phyloP scores from a whole-genome alignment of 805 yeast genomes.

The Cyberlindnera meyerae region DNA sequence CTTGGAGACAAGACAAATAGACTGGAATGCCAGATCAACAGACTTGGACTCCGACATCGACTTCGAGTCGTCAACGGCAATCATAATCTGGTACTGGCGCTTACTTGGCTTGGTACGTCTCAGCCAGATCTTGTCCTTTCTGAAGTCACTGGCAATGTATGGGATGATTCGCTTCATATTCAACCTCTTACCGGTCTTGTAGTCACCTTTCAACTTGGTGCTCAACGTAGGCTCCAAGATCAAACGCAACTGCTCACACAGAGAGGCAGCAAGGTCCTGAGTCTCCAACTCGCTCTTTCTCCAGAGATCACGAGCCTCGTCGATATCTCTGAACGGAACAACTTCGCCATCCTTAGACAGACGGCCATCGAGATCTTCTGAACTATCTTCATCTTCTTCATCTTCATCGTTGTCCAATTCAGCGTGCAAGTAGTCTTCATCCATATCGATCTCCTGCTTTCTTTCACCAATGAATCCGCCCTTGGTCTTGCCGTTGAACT shows the following conservation, averaged over 20 bases:
- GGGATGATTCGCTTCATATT: slow-evolving; percentile 98
- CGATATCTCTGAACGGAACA: slow-evolving; percentile 43
- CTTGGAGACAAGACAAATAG: slow-evolving; percentile 88
- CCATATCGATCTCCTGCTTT: slow-evolving; percentile 26
- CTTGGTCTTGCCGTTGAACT: slow-evolving; percentile 43
- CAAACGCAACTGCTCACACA: slow-evolving; percentile 88
- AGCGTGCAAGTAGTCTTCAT: slow-evolving; percentile 30
- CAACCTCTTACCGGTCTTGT: slow-evolving; percentile 92
- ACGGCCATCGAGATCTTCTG: slow-evolving; percentile 14
- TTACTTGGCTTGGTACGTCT: slow-evolving; percentile 96
- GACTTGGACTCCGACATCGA: slow-evolving; percentile 94
- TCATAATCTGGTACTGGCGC: slow-evolving; percentile 95
- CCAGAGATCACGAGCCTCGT: slow-evolving; percentile 79
- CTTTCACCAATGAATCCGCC: slow-evolving; percentile 50
- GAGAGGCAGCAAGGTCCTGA: slow-evolving; percentile 76
- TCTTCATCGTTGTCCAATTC: slow-evolving; percentile 25
- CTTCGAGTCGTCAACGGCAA: slow-evolving; percentile 94
- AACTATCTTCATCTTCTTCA: slow-evolving; percentile 24
- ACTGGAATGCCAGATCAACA: slow-evolving; percentile 88
- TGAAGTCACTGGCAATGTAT: slow-evolving; percentile 94
- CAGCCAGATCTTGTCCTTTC: slow-evolving; percentile 97
- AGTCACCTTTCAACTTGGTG: slow-evolving; percentile 93
- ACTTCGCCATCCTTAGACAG: slow-evolving; percentile 22
- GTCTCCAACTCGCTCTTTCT: slow-evolving; percentile 77
- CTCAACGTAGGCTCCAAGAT: slow-evolving; percentile 94